These are phyloP conservation scores for Arxiozyma telluris DNA, from an alignment of 1,139 yeast genomes.

Conservation along the genomic window DNA sequence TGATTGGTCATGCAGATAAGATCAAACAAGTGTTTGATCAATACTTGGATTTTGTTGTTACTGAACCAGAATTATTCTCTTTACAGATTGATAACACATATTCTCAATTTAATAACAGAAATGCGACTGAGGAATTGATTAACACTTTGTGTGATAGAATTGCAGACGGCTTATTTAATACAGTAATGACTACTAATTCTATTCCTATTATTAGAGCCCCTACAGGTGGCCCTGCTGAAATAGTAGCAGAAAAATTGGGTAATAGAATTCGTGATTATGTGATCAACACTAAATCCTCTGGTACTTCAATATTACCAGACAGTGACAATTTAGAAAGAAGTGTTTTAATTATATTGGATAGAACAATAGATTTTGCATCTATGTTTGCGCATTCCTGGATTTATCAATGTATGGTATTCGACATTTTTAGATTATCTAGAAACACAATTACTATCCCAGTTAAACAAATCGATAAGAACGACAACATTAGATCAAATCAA, in stretches of 20 bases:
- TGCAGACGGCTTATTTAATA: conserved; percentile 72
- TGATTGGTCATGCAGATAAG: conserved; percentile 56
- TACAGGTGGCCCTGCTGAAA: conserved; percentile 90
- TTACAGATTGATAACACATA: conserved; percentile 62
- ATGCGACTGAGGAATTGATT: conserved; percentile 66
- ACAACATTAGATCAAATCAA: conserved; percentile 24
- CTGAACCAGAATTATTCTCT: conserved; percentile 85
- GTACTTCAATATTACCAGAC: conserved; percentile 24
- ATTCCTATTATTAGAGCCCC: conserved; percentile 90
- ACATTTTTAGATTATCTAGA: conserved; percentile 72
- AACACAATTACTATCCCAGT: conserved; percentile 59
- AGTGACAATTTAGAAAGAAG: conserved; percentile 43
- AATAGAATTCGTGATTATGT: conserved; percentile 75
- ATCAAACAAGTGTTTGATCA: conserved; percentile 90
- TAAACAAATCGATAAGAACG: conserved; percentile 28
- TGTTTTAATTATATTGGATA: conserved; percentile 73
- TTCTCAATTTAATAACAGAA: conserved; percentile 58
- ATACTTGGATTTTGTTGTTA: conserved; percentile 80
- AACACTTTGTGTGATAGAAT: conserved; percentile 58
- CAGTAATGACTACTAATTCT: conserved; percentile 65
- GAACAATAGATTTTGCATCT: conserved; percentile 82
- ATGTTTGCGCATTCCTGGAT: conserved; percentile 98
- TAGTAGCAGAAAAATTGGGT: conserved; percentile 82
- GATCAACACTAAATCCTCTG: conserved; percentile 47
- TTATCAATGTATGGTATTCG: conserved; percentile 92